phyloP scores from a whole-genome alignment of 495 filamentous ascomycete genomes.

The Astrocystis sublimbata region DNA sequence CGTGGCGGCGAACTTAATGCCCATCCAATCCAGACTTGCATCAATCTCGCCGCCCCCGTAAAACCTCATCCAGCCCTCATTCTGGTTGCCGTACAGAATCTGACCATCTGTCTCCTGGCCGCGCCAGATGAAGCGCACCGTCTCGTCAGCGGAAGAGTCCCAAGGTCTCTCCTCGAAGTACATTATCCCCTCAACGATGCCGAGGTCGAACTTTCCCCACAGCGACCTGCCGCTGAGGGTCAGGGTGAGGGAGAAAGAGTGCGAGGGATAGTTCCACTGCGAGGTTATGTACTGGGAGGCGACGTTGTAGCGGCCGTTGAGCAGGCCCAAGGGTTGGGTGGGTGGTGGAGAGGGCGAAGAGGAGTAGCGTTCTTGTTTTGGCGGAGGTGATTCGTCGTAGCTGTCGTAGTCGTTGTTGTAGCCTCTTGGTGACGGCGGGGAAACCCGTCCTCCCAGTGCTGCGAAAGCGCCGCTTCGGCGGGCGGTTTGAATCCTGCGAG shows the following conservation, averaged over 20 bases:
- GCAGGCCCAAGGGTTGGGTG: constrained; percentile 36
- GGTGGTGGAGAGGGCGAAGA: neutral
- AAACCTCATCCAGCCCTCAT: constrained; percentile 32
- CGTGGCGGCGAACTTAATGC: constrained; percentile 23
- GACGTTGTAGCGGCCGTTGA: constrained; percentile 50
- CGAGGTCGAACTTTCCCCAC: constrained; percentile 38
- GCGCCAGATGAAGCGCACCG: constrained; percentile 33
- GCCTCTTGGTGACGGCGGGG: too few species aligned
- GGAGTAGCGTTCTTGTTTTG: too few species aligned
- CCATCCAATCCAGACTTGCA: constrained; percentile 25
- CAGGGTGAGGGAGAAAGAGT: constrained; percentile 30
- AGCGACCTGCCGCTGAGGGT: constrained; percentile 36
- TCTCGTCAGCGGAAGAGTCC: constrained; percentile 24
- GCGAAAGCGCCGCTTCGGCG: too few species aligned
- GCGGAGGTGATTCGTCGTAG: neutral
- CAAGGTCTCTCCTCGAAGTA: constrained; percentile 32
- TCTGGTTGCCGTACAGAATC: constrained; percentile 14
- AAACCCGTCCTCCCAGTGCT: too few species aligned
- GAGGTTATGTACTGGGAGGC: constrained; percentile 19
- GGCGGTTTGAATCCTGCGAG: too few species aligned
- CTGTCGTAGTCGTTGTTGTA: neutral
- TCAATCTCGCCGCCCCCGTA: constrained; percentile 33
- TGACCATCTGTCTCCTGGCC: constrained; percentile 27
- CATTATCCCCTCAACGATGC: constrained; percentile 31
- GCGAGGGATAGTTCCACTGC: constrained; percentile 17